Evolutionary conservation across 495 filamentous ascomycete species (phyloP), one percentile per base, ranked within the genome.

Genomic region (Podospora didyma): DNA sequence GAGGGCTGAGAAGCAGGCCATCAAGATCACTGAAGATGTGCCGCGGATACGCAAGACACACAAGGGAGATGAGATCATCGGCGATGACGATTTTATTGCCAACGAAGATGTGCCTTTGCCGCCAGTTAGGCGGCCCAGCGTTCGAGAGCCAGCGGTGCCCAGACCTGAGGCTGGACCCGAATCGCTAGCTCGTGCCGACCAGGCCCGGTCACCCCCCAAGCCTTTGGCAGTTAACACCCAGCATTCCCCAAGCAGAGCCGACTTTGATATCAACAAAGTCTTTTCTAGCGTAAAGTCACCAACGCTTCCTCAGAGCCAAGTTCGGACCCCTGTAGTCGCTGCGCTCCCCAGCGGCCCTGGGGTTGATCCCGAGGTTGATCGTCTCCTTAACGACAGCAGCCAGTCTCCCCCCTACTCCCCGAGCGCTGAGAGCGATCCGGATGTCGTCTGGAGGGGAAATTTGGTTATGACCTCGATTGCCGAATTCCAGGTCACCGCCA

Each of bases 11-110:
- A 88, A 94, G 59, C 92, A 96, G 61, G 85, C 90, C 50, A 89
- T 92, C 48, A 83, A 96, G 50, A 80, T 92, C 28, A 84, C 89
- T 39, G 90, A 96, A 37, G 85, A 92, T 61, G 85, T 83, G 0
- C 94, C 93, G 7, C 84, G 92, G 3, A 88, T 96, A 54, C 82
- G 92, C 62, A 85, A 88, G 60, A 97, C 93, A 2, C 94, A 97
- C 69, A 98, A 97, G 70, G 94, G 94, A 26, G 92, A 97, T 56
- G 94, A 98, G 65, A 56, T 96, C 14, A 82, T 98, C 35, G 90
- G 89, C 50, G 85, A 88, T 31, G 89, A 81, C 20, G 61, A 59
- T 52, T 62, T 70, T 21, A 59, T 71, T 73, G 7, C 73, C 77
- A 3, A 66, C 67, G 11, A 67, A 72, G 21, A 73, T 74, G 3